These are phyloP conservation scores for Penicillium mononematosum DNA, from an alignment of 495 filamentous ascomycete species.

Conservation along the genomic window DNA sequence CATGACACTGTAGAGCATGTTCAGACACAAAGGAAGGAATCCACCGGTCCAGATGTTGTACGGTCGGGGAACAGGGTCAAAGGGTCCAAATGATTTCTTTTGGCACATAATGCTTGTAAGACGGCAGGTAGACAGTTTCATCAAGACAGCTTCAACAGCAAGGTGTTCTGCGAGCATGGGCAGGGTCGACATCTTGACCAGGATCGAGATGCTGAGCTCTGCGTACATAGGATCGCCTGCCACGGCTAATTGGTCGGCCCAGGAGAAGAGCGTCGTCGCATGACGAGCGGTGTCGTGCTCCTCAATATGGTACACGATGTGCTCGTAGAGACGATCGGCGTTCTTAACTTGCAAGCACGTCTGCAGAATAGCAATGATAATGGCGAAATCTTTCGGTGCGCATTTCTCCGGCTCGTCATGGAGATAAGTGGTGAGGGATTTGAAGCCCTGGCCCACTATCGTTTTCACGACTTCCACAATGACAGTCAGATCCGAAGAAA, in stretches of 20 bases:
- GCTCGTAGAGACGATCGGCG: conserved; percentile 47
- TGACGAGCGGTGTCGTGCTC: conserved; percentile 67
- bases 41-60: conserved; percentile 88
- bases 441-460: conserved; percentile 79
- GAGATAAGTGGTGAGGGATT: conserved; percentile 68
- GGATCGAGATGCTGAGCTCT: conserved; percentile 80
- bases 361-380: conserved; percentile 87
- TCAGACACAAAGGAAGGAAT: conserved; percentile 84
- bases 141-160: conserved; percentile 77
- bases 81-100: conserved; percentile 67
- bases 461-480: conserved; percentile 72
- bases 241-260: conserved; percentile 74
- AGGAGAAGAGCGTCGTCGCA: conserved; percentile 86
- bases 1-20: conserved; percentile 79
- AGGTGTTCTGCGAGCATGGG: conserved; percentile 84
- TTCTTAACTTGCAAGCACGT: conserved; percentile 66
- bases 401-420: conserved; percentile 60
- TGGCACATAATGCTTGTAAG: conserved; percentile 68
- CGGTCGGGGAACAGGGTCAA: conserved; percentile 54
- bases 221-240: conserved; percentile 91
- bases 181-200: conserved; percentile 81
- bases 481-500: conserved; percentile 46
- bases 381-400: conserved; percentile 70
- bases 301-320: conserved; percentile 65
- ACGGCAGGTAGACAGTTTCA: conserved; percentile 72